Conservation (phyloP, 139 green algal species). For the Prasinococcaceae sp. region DNA sequence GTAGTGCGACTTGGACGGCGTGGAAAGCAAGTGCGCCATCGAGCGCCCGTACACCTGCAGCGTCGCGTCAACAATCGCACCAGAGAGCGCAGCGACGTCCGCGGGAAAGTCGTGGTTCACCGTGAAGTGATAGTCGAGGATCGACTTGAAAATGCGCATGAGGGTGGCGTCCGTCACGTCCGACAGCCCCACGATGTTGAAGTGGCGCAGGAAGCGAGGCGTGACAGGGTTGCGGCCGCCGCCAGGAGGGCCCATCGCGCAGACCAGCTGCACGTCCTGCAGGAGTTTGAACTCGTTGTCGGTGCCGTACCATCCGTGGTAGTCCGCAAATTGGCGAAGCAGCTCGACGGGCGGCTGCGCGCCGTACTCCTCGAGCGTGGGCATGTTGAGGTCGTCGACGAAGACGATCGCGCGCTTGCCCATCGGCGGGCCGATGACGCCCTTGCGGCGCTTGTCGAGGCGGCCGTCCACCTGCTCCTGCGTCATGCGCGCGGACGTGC, state of each 20-base stretch:
- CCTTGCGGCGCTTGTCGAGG: constrained; percentile 27
- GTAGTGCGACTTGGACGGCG: constrained; percentile 29
- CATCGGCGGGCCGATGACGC: constrained; percentile 20
- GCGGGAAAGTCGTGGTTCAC: constrained; percentile 1
- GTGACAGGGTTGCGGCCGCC: constrained; percentile 24
- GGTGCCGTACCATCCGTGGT: constrained; percentile 24
- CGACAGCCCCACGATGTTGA: constrained; percentile 17
- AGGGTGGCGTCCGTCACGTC: constrained; percentile 13
- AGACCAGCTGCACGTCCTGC: constrained; percentile 19
- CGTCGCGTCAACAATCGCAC: constrained; percentile 14
- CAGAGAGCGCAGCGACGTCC: constrained; percentile 1
- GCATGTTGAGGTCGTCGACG: constrained; percentile 37
- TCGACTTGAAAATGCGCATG: constrained; percentile 20
- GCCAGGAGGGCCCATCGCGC: constrained; percentile 28
- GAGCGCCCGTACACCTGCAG: constrained; percentile 21
- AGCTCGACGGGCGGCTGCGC: constrained; percentile 34
- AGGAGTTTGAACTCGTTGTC: constrained; percentile 27
- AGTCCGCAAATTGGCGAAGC: constrained; percentile 29
- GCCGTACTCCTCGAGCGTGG: constrained; percentile 25
- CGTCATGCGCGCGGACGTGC: constrained; percentile 37
- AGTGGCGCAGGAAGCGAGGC: constrained; percentile 23
- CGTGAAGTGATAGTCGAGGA: constrained; percentile 15
- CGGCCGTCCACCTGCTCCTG: constrained; percentile 29
- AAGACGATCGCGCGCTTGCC: constrained; percentile 26
- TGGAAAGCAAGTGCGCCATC: constrained; percentile 21